Evolutionary conservation across 1,139 yeast genomes (phyloP).

Genomic region (Candida sanyaensis): DNA sequence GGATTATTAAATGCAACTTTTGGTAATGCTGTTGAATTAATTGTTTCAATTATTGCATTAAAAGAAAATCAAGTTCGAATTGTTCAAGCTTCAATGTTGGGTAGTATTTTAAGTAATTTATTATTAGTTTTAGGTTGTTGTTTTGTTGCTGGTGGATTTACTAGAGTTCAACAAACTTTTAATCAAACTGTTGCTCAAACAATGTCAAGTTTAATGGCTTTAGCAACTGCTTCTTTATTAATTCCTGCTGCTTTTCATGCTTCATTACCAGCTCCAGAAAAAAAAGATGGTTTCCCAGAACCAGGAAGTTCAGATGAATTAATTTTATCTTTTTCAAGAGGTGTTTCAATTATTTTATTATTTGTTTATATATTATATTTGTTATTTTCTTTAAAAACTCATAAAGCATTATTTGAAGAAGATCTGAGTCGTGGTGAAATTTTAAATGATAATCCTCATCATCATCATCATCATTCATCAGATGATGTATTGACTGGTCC

Average conservation of each 20-base stretch:
- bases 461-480: background rate
- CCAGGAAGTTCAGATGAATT: slow-evolving; percentile 46
- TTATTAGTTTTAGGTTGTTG: slow-evolving; percentile 94
- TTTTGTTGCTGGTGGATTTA: slow-evolving; percentile 89
- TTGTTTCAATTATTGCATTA: slow-evolving; percentile 89
- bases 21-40: slow-evolving; percentile 92
- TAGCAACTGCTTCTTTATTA: slow-evolving; percentile 83
- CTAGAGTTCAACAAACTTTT: slow-evolving; percentile 82
- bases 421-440: slow-evolving; percentile 20
- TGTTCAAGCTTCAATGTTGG: slow-evolving; percentile 96
- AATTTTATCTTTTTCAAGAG: slow-evolving; percentile 79
- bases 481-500: slow-evolving; percentile 23
- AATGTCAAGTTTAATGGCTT: slow-evolving; percentile 90
- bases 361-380: slow-evolving; percentile 78
- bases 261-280: slow-evolving; percentile 57
- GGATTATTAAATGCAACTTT: slow-evolving; percentile 94
- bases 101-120: slow-evolving; percentile 85
- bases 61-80: slow-evolving; percentile 84
- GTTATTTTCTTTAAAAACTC: slow-evolving; percentile 86
- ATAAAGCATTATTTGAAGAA: slow-evolving; percentile 53
- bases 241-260: slow-evolving; percentile 97
- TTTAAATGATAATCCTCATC: slow-evolving; percentile 3
- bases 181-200: slow-evolving; percentile 98
- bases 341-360: slow-evolving; percentile 79
- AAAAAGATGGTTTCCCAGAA: slow-evolving; percentile 38